phyloP scores from a whole-genome alignment of 306 rosid species.

The Casuarina glauca region DNA sequence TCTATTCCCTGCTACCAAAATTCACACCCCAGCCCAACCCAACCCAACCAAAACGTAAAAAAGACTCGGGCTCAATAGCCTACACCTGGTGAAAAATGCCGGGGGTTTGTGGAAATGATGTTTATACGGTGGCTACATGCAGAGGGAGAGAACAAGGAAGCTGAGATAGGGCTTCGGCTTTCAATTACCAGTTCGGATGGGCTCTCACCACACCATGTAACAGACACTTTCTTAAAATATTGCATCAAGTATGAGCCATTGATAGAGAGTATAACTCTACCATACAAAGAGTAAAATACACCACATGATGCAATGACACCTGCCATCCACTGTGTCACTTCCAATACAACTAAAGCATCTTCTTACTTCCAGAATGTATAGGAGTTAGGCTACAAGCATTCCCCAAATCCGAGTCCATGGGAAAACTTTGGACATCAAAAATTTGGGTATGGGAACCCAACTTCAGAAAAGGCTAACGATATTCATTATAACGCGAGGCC shows the following conservation, averaged over 20 bases:
- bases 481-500: conserved; percentile 22
- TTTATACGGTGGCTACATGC: not conserved
- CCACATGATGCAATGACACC: not conserved
- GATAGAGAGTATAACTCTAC: not conserved
- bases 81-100: no score
- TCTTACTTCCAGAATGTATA: not conserved
- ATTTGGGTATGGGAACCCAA: not conserved
- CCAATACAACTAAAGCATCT: not conserved
- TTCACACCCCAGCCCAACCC: not conserved
- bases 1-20: conserved; percentile 3
- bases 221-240: not conserved
- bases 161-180: not conserved
- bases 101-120: not conserved
- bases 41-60: not conserved
- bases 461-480: not conserved
- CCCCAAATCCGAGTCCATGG: not conserved
- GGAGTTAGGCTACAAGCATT: not conserved
- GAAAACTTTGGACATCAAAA: conserved; percentile 1
- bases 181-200: not conserved
- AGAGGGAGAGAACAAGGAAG: not conserved
- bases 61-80: no score
- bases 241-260: not conserved
- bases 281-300: not conserved
- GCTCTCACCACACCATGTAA: not conserved
- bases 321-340: not conserved